Evolutionary conservation across 129 eudicot species (phyloP).

Genomic region (Pseudognaphalium luteoalbum): DNA sequence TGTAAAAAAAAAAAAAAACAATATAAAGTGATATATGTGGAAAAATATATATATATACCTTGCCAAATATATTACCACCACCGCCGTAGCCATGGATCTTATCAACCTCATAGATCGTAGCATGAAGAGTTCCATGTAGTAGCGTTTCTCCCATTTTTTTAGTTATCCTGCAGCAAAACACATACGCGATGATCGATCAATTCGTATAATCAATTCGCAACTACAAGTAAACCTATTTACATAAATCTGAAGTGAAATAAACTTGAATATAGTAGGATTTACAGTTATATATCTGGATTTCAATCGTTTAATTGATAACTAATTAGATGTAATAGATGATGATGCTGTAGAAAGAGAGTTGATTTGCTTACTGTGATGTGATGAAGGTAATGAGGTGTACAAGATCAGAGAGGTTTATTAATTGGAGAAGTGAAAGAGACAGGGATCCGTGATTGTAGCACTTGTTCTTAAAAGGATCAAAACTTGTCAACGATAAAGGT

Average conservation of each 20-base stretch:
- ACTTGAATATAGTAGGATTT: conserved; percentile 3
- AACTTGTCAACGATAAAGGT: neutral
- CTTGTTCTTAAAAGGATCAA: neutral
- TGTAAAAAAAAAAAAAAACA: neutral
- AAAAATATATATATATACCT: conserved; percentile 36
- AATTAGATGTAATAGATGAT: neutral
- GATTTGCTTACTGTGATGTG: conserved; percentile 17
- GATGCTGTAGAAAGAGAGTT: neutral
- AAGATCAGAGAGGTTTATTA: neutral
- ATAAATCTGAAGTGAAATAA: conserved; percentile 1
- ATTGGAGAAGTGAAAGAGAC: neutral
- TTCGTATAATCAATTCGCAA: conserved; percentile 19
- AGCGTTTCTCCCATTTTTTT: conserved; percentile 45
- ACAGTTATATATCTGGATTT: conserved; percentile 1
- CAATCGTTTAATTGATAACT: neutral
- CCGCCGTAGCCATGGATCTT: conserved; percentile 41
- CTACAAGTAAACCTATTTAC: neutral
- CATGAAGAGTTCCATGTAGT: conserved; percentile 81
- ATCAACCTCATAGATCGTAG: conserved; percentile 68
- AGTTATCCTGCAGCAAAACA: conserved; percentile 31
- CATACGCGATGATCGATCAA: neutral
- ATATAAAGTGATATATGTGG: neutral
- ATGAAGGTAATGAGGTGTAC: neutral
- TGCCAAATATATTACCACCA: conserved; percentile 38
- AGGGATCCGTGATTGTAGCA: conserved; percentile 7